Evolutionary conservation across 805 yeast genomes (phyloP).

Genomic region (Wickerhamomyces strasburgensis): DNA sequence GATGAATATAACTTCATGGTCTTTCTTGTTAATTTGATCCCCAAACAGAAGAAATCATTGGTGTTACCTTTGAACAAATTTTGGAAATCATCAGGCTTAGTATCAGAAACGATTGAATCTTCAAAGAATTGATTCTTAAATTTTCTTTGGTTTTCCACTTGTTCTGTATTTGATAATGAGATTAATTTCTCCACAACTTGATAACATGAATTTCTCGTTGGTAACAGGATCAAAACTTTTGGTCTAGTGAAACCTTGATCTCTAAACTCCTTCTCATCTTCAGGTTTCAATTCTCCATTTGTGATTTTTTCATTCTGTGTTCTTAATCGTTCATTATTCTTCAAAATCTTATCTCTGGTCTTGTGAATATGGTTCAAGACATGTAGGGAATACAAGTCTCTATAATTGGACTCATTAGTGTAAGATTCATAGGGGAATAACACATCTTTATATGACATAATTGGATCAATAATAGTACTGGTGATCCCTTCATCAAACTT

Average conservation of each 20-base stretch:
- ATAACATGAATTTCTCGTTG: slow-evolving; percentile 77
- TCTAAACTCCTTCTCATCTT: slow-evolving; percentile 55
- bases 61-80: slow-evolving; percentile 81
- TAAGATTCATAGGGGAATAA: slow-evolving; percentile 50
- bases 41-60: slow-evolving; percentile 86
- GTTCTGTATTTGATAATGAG: slow-evolving; percentile 59
- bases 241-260: slow-evolving; percentile 98
- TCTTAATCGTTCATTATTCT: slow-evolving; percentile 60
- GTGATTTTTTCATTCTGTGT: slow-evolving; percentile 36
- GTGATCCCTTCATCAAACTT: slow-evolving; percentile 41
- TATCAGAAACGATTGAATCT: slow-evolving; percentile 37
- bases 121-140: slow-evolving; percentile 67
- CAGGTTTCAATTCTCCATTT: slow-evolving; percentile 30
- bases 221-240: slow-evolving; percentile 74
- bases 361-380: slow-evolving; percentile 77
- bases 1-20: slow-evolving; percentile 78
- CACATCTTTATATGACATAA: slow-evolving; percentile 71
- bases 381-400: slow-evolving; percentile 65
- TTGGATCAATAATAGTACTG: slow-evolving; percentile 49
- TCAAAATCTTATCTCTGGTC: slow-evolving; percentile 79
- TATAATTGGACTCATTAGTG: slow-evolving; percentile 48
- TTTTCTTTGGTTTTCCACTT: slow-evolving; percentile 75
- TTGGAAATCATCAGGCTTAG: slow-evolving; percentile 81
- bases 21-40: slow-evolving; percentile 87
- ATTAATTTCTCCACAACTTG: slow-evolving; percentile 61